Evolutionary conservation across 345 rosid species (phyloP).

Genomic region (Excoecaria cochinchinensis): DNA sequence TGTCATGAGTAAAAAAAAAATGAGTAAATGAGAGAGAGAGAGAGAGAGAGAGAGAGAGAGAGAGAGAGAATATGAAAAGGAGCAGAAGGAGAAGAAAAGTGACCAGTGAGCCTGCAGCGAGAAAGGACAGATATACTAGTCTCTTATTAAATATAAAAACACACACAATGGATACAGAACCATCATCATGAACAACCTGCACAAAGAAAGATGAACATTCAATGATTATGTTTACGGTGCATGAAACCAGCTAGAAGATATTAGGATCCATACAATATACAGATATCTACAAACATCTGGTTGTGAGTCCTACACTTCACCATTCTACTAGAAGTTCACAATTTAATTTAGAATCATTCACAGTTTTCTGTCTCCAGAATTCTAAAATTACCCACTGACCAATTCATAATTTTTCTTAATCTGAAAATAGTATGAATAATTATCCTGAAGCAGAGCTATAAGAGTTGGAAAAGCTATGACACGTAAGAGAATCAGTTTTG

Average conservation of each 20-base stretch:
- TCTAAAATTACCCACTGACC: neutral
- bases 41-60: too few relatives aligned
- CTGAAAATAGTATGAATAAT: neutral
- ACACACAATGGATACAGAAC: conserved; percentile 82
- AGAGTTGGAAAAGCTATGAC: neutral
- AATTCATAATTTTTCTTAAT: neutral
- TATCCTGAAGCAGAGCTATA: neutral
- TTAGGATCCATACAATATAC: neutral
- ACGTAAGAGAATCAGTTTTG: neutral
- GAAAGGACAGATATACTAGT: neutral
- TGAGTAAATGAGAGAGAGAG: too few relatives aligned
- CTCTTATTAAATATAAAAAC: neutral
- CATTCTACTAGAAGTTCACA: neutral
- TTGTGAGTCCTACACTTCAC: neutral
- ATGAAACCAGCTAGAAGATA: neutral
- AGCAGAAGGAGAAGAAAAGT: neutral
- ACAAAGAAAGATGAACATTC: conserved; percentile 10
- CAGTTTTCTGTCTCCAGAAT: neutral
- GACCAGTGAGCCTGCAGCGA: neutral
- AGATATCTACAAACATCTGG: neutral
- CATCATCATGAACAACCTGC: conserved; percentile 88
- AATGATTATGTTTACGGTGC: neutral
- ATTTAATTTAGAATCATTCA: neutral
- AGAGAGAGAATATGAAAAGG: neutral
- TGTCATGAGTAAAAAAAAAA: too few relatives aligned